A percentile compares a stretch with the other conserved stretches of the same genome.
Evolutionary conservation across 768 basidiomycete species (phyloP).

Genomic region (Hypholoma sublateritium): DNA sequence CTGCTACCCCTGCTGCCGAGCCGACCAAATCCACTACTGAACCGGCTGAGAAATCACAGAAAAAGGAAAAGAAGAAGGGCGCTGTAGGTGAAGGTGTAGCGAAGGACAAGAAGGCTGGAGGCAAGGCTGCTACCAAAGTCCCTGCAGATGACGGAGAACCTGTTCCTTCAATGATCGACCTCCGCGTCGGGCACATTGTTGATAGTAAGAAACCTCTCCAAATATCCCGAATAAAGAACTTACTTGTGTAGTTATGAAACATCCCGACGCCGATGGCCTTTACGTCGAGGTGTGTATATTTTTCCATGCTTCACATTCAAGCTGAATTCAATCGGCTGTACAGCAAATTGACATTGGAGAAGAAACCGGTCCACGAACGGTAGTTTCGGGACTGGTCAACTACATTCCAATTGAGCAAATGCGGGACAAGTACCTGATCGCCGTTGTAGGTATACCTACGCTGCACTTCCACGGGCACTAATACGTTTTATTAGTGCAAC

Average conservation of each 20-base stretch:
- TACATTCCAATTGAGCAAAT: constrained; percentile 96
- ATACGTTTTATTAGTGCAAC: constrained; percentile 62
- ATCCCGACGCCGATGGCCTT: constrained; percentile 97
- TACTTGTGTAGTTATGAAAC: constrained; percentile 73
- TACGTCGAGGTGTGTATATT: constrained; percentile 76
- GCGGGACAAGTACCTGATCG: constrained; percentile 78
- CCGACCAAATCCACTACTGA: constrained; percentile 12
- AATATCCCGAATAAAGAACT: not conserved
- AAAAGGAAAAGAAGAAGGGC: constrained; percentile 59
- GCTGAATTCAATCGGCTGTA: constrained; percentile 11
- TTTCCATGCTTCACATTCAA: not conserved
- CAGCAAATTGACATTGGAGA: constrained; percentile 97
- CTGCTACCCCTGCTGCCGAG: constrained; percentile 26
- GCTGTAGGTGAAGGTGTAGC: constrained; percentile 36
- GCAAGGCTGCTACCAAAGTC: constrained; percentile 39
- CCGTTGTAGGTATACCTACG: constrained; percentile 56
- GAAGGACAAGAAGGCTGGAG: constrained; percentile 30
- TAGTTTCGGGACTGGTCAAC: constrained; percentile 95
- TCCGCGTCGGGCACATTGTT: constrained; percentile 90
- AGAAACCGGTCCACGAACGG: constrained; percentile 91
- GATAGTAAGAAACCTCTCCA: constrained; percentile 59
- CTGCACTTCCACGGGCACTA: not conserved
- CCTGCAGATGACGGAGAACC: constrained; percentile 77
- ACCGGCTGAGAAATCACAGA: constrained; percentile 34
- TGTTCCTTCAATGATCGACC: constrained; percentile 94